phyloP scores from a whole-genome alignment of 2,329 filamentous ascomycete genomes.

The Arthrobotrys musiformis region DNA sequence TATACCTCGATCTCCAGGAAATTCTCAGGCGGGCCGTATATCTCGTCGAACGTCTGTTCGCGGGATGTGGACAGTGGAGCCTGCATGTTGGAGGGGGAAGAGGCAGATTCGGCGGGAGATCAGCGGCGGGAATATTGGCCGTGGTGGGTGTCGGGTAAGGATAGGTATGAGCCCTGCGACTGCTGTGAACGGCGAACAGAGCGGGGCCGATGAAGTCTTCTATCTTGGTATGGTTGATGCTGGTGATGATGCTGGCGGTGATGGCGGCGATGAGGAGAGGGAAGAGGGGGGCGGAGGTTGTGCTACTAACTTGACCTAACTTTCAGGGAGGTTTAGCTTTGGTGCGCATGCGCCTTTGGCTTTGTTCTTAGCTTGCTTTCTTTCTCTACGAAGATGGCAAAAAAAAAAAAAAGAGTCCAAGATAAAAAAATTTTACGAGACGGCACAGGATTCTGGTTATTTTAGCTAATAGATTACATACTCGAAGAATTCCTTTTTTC shows the following conservation, averaged over 20 bases:
- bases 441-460: neutral
- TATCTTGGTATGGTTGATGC: too few species aligned
- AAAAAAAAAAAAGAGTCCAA: neutral
- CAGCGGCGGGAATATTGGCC: constrained; percentile 8
- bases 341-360: constrained; percentile 36
- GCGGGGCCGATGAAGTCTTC: neutral
- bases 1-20: constrained; percentile 95
- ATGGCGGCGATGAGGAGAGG: neutral
- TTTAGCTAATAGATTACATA: neutral
- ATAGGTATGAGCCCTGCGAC: constrained; percentile 4
- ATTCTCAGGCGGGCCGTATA: constrained; percentile 98
- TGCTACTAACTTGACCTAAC: neutral
- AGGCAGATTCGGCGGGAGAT: constrained; percentile 30
- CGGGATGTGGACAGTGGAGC: constrained; percentile 73
- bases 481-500: constrained; percentile 18
- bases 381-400: neutral
- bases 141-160: neutral
- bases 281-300: neutral
- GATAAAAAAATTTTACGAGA: neutral
- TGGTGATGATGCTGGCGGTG: neutral
- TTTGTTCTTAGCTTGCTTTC: neutral
- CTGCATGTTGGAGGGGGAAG: constrained; percentile 67
- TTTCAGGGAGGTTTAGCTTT: neutral
- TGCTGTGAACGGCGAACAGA: neutral
- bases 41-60: constrained; percentile 97